Evolutionary conservation across 768 basidiomycete genomes (phyloP).

Genomic region (Russula vinacea): DNA sequence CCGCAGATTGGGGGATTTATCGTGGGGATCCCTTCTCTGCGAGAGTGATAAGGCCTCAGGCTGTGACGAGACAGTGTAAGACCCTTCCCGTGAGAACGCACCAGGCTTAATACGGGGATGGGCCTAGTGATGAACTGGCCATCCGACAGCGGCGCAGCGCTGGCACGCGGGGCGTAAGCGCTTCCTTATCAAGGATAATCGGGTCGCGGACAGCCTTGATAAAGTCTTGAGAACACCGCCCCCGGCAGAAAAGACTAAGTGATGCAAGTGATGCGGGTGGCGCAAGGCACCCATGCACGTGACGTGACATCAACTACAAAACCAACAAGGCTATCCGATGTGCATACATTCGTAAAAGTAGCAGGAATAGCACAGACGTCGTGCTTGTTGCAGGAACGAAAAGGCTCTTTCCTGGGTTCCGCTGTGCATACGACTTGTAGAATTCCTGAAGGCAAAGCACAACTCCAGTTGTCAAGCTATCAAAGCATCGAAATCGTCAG

Average conservation of each 20-base stretch:
- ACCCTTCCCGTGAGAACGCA: not conserved
- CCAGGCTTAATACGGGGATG: not conserved
- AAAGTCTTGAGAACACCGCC: no score
- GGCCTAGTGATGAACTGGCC: not conserved
- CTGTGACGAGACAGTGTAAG: not conserved
- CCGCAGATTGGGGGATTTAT: not conserved
- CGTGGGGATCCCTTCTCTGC: not conserved
- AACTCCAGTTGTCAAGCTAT: not conserved
- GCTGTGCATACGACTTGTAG: not conserved
- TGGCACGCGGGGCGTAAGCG: not conserved
- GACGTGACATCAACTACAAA: conserved; percentile 2
- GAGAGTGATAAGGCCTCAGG: not conserved
- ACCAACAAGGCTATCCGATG: no score
- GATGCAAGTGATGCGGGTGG: no score
- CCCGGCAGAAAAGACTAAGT: no score
- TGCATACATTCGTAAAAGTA: not conserved
- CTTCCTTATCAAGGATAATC: no score
- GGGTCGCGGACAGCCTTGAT: no score
- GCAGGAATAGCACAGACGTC: not conserved
- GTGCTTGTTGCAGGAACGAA: not conserved
- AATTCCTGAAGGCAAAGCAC: not conserved
- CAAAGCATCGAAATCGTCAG: not conserved
- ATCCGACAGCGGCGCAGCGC: not conserved
- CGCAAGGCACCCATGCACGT: not conserved
- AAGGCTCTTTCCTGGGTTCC: not conserved